Conservation (phyloP, 768 basidiomycete species). For the Lentinus brumalis region DNA sequence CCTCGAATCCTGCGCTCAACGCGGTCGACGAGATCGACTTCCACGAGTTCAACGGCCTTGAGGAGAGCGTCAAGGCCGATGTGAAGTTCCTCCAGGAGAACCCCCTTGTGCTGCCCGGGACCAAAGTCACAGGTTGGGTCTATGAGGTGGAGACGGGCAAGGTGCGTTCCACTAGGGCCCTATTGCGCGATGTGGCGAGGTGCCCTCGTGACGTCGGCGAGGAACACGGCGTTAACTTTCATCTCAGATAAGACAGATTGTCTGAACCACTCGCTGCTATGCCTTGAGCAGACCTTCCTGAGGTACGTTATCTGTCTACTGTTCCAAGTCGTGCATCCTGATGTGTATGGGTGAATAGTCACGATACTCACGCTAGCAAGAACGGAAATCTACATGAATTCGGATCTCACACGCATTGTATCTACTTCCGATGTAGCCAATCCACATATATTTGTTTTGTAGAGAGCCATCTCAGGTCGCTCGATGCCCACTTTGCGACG, state of each 20-base stretch:
- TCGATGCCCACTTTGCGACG: no score
- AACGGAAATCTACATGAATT: no score
- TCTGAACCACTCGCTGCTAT: background rate
- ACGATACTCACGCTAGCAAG: no score
- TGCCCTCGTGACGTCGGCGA: background rate
- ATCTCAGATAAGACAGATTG: slow-evolving; percentile 18
- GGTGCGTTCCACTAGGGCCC: slow-evolving; percentile 34
- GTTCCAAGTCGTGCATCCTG: no score
- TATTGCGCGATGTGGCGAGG: background rate
- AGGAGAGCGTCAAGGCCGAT: slow-evolving; percentile 58
- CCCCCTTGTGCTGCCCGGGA: slow-evolving; percentile 56
- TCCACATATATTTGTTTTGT: no score
- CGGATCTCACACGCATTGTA: no score
- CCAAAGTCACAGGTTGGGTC: slow-evolving; percentile 64
- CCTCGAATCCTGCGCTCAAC: slow-evolving; percentile 28
- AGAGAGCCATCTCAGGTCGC: no score
- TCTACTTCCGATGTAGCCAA: no score
- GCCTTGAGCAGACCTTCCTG: no score
- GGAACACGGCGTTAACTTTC: background rate
- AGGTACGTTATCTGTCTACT: no score
- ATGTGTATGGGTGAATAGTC: no score
- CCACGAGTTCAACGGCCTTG: slow-evolving; percentile 53
- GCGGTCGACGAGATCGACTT: slow-evolving; percentile 53
- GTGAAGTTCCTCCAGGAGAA: slow-evolving; percentile 57
- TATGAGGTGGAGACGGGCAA: slow-evolving; percentile 66